Evolutionary conservation across 768 basidiomycete species (phyloP), one percentile per base, ranked within the genome.

Genomic region (Cystofilobasidium macerans): DNA sequence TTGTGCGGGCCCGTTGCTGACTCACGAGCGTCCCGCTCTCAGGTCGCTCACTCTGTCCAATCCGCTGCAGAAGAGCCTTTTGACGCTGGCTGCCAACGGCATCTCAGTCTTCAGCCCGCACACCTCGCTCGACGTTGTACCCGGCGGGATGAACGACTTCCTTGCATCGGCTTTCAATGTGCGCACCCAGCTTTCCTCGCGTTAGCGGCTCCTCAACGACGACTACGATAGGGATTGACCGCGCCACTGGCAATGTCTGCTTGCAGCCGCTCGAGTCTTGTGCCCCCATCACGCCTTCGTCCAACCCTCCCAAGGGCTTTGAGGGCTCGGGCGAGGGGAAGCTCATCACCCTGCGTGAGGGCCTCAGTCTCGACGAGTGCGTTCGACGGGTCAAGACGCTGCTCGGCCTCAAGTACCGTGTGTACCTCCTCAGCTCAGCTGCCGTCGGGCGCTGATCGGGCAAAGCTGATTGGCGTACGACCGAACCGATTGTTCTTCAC

Each of bases 41-140:
- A 68, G 67, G 28, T 84, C 89, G 32, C 69, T 98, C 68, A 92
- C 88, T 0, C 81, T 93, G 64, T 74, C 82, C 45, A 86, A 86
- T 69, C 83, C 90, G 0, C 79, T 97, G 12, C 91, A 94, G 77
- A 75, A 82, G 2, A 87, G 86, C 5, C 80, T 98, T 28, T 81
- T 98, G 7, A 81, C 79, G 63, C 89, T 92, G 69, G 85, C 86
- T 0, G 85, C 88, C 0, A 80, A 83, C 16, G 92, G 92, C 0
- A 85, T 97, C 64, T 87, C 86, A 1, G 81, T 97, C 6, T 94
- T 88, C 77, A 82, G 82, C 45, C 90, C 94, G 2, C 94, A 98
- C 77, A 89, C 88, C 0, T 83, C 89, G 0, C 81, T 95, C 22
- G 94, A 98, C 77, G 81, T 81, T n/a, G 84, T 88, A 1, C 81